These are phyloP conservation scores for Microdochium trichocladiopsis DNA, from an alignment of 2,329 filamentous ascomycete species.

Conservation along the genomic window DNA sequence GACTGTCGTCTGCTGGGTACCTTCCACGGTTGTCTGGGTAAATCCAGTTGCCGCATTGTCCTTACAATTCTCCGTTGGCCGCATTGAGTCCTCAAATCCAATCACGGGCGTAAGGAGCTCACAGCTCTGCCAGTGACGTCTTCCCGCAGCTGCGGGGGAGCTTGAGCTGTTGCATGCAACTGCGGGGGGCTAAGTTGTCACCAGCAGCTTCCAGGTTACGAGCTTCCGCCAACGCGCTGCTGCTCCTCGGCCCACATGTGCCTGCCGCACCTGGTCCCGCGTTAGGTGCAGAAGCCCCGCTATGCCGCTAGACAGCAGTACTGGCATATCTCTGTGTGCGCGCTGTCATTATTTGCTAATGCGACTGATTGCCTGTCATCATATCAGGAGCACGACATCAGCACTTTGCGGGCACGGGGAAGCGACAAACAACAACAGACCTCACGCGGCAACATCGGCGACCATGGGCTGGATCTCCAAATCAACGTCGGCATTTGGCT, in stretches of 20 bases:
- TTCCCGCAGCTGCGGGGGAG: not conserved
- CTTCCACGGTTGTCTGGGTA: too few species aligned
- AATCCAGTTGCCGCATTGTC: not conserved
- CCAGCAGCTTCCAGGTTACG: too few species aligned
- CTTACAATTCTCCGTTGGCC: not conserved
- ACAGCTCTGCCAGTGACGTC: not conserved
- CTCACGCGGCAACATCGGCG: not conserved
- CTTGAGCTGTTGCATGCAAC: not conserved
- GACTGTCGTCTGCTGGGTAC: too few species aligned
- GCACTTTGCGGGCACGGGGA: not conserved
- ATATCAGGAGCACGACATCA: too few species aligned
- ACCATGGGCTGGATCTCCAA: slow-evolving; percentile 68
- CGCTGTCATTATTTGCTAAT: too few species aligned
- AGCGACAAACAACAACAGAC: not conserved
- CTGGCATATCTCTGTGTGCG: too few species aligned
- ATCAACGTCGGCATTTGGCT: slow-evolving; percentile 64
- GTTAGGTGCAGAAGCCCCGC: not conserved
- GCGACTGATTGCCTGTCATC: too few species aligned
- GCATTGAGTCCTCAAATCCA: not conserved
- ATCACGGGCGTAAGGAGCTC: not conserved
- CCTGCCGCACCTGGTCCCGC: not conserved
- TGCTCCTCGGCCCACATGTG: not conserved
- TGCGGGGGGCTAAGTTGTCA: not conserved
- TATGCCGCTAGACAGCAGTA: not conserved
- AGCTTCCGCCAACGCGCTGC: not conserved